Evolutionary conservation across 306 rosid genomes (phyloP), one percentile per base, ranked within the genome.

Genomic region (Comarum palustre): DNA sequence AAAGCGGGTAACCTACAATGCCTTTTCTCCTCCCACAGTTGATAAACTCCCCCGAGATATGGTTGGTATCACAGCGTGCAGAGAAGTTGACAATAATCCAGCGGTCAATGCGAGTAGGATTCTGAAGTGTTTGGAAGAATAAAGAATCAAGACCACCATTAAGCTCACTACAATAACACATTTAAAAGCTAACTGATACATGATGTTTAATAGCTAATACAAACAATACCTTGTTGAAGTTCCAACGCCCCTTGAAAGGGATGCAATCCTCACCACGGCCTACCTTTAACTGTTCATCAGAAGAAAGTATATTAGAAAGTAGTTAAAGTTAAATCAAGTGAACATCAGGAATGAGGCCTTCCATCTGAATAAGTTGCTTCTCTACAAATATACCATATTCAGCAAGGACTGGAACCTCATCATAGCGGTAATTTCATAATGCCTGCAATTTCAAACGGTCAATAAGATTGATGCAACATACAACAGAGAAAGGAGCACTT

Each of bases 71-170:
- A 85, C 94, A 89, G 66, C 87, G 85, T 29, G 91, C 91, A 67
- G 98, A 94, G 82, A 94, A 94, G 82, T 94, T 94, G 50, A 94
- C 97, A 45, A 91, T 80, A 75, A 86, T 74, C 98, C 98, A 91
- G 72, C 41, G 55, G 24, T 61, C 80, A 68, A 94, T 88, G 31
- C 68, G 80, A 59, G 77, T 76, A 71, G 98, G 91, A 22, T 79
- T 73, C 32, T 81, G 52, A 84, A 94, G 88, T 47, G 86, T 79
- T 97, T 94, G 76, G 51, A 51, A 48, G 45, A 71, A 66, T 45
- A 63, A 77, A 52, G 66, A 74, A 69, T 15, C 24, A n/a, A 19
- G 31, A 75, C 24, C n/a, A 69, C 8, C 65, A 77, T 72, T 38
- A 71, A 76, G 43, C 6, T 39, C 11, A 39, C 43, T 0, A 39